Evolutionary conservation across 306 rosid species (phyloP).

Genomic region (Fragaria vesca): DNA sequence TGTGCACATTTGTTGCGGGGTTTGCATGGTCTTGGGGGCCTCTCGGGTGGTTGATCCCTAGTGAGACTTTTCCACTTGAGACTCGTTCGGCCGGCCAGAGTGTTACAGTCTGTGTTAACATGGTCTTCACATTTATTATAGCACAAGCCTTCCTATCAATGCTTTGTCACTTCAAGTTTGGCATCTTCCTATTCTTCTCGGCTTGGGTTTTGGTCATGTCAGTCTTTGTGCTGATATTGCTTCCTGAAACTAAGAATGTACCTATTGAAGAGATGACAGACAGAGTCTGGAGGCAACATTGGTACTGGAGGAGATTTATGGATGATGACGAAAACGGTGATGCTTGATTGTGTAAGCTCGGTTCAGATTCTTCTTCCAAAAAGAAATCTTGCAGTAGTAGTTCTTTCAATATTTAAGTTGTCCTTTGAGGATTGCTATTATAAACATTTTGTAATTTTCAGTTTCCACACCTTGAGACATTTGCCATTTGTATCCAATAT

Average conservation of each 20-base stretch:
- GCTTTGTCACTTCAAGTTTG: conserved; percentile 68
- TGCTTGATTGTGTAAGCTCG: neutral
- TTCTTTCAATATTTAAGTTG: neutral
- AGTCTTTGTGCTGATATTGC: conserved; percentile 39
- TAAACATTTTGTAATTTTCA: too few species aligned
- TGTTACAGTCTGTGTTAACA: conserved; percentile 54
- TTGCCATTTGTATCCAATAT: too few species aligned
- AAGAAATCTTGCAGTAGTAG: neutral
- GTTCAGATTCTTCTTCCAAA: neutral
- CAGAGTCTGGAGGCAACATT: conserved; percentile 69
- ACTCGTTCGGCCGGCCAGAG: conserved; percentile 77
- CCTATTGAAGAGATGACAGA: conserved; percentile 85
- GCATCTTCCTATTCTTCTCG: conserved; percentile 76
- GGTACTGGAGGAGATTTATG: conserved; percentile 74
- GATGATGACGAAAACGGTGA: conserved; percentile 18
- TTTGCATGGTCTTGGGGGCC: conserved; percentile 97
- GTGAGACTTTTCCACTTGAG: conserved; percentile 73
- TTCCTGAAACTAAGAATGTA: conserved; percentile 78
- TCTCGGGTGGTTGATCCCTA: conserved; percentile 73
- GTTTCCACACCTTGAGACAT: neutral
- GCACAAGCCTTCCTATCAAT: conserved; percentile 79
- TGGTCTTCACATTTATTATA: conserved; percentile 68
- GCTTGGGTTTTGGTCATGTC: conserved; percentile 71
- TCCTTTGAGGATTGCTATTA: too few species aligned
- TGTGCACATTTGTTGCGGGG: conserved; percentile 54